These are phyloP conservation scores for Chaetomiaceae sp. DNA, from an alignment of 2,329 filamentous ascomycete genomes.

Conservation along the genomic window DNA sequence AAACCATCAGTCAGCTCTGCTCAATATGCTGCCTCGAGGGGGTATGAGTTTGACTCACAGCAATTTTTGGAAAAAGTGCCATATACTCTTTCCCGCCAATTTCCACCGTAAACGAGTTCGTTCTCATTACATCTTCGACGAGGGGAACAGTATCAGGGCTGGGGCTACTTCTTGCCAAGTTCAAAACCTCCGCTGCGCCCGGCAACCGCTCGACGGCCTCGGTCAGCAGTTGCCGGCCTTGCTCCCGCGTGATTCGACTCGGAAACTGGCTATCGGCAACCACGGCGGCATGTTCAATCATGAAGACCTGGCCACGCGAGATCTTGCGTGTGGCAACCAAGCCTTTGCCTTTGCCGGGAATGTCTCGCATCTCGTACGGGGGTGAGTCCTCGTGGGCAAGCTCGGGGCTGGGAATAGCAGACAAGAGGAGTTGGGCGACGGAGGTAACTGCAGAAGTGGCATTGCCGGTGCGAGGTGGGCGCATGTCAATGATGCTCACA, in stretches of 20 bases:
- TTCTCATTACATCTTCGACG: conserved; percentile 33
- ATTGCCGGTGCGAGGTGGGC: neutral
- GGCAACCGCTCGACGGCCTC: conserved; percentile 30
- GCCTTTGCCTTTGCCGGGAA: conserved; percentile 34
- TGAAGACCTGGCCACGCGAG: conserved; percentile 30
- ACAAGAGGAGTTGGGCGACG: neutral
- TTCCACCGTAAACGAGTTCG: conserved; percentile 33
- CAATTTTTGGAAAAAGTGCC: conserved; percentile 34
- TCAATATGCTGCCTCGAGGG: too few relatives aligned
- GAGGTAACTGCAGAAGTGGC: neutral
- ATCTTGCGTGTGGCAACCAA: conserved; percentile 33
- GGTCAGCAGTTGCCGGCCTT: conserved; percentile 28
- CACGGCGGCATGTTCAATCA: conserved; percentile 32
- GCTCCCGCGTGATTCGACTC: conserved; percentile 21
- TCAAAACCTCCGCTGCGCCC: conserved; percentile 25
- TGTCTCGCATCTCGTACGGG: conserved; percentile 30
- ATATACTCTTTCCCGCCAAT: conserved; percentile 26
- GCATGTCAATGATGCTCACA: conserved; percentile 11
- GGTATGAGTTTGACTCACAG: too few relatives aligned
- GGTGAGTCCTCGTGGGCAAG: conserved; percentile 11
- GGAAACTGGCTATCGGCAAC: conserved; percentile 26
- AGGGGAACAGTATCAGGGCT: conserved; percentile 28
- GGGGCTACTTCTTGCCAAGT: conserved; percentile 30
- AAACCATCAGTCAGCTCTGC: neutral
- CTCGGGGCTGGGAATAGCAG: neutral